Evolutionary conservation across 2,329 filamentous ascomycete species (phyloP), one percentile per base, ranked within the genome.

Genomic region (Diplodia scrobiculata): DNA sequence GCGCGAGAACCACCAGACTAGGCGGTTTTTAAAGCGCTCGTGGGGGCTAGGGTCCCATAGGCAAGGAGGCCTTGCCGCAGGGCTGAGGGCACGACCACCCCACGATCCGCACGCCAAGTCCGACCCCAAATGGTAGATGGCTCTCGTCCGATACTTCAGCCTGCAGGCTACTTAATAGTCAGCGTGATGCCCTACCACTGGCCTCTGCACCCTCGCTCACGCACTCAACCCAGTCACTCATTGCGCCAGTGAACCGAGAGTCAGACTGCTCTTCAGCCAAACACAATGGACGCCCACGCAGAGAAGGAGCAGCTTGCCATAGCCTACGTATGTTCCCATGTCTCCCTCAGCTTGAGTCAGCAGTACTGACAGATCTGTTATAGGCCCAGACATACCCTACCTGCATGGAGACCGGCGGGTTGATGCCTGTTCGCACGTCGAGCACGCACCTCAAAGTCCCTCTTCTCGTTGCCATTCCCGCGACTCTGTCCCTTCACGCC

Each of bases 41-140:
- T 14, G 11, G n/a, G 34, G 41, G 58, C 58, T 50, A 29, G 58
- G 11, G 45, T 41, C 29, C 14, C 45, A 29, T 36, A 5, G 21
- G 19, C 58, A 34, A 51, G 58, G 58, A 27, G 58, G 58, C 58
- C 51, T 36, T 38, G 58, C 58, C 45, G 34, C 58, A 62, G 58
- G 58, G 58, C 58, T 62, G 45, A 29, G 13, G 58, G 32, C 19
- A 19, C 27, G 58, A 14, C 73, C 71, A 17, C 76, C 73, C 1
- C 65, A 78, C 45, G 76, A 77, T 1, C 77, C 75, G 2, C 66
- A 76, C 36, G 29, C 70, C 5, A 69, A 70, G 14, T 55, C 72
- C 11, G 67, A 63, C 25, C 68, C 64, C 11, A 73, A 78, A 58
- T 77, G 76, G 1, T 63, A 67, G 2, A 25, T 25, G 2, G 74